Conservation (phyloP, 2,329 filamentous ascomycete species). For the Albifimbria verrucaria region DNA sequence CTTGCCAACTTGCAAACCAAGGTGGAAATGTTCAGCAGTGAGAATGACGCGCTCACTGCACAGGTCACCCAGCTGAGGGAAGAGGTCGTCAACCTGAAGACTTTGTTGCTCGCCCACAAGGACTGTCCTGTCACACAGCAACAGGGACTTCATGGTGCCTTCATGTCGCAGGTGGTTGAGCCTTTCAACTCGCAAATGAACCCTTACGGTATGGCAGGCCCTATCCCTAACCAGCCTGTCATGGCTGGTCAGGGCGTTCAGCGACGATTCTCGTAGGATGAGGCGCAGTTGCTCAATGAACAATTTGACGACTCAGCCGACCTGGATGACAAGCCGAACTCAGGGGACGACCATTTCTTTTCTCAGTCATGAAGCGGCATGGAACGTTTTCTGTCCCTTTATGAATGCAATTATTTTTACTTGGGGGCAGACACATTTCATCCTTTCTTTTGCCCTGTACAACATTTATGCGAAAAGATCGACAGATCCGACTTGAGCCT, state of each 20-base stretch:
- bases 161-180: constrained; percentile 55
- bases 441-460: constrained; percentile 22
- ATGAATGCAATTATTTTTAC: constrained; percentile 16
- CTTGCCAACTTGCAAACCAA: constrained; percentile 90
- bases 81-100: constrained; percentile 94
- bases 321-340: background rate
- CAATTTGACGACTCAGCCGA: background rate
- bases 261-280: constrained; percentile 54
- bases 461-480: constrained; percentile 20
- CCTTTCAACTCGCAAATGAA: constrained; percentile 55
- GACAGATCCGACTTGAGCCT: constrained; percentile 15
- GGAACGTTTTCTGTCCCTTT: constrained; percentile 11
- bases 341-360: constrained; percentile 16
- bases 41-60: constrained; percentile 82
- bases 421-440: constrained; percentile 4
- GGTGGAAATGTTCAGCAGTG: constrained; percentile 86
- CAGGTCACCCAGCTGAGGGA: constrained; percentile 84
- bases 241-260: constrained; percentile 54
- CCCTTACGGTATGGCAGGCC: constrained; percentile 55
- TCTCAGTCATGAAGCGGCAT: constrained; percentile 11
- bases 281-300: constrained; percentile 6
- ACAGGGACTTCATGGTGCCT: constrained; percentile 60
- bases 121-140: constrained; percentile 91
- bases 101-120: constrained; percentile 87
- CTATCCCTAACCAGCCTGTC: constrained; percentile 50